Percentiles rank a stretch among this genome's conserved stretches.
These are phyloP conservation scores for Ustilago crameri DNA, from an alignment of 1,284 basidiomycete species.

Conservation along the genomic window DNA sequence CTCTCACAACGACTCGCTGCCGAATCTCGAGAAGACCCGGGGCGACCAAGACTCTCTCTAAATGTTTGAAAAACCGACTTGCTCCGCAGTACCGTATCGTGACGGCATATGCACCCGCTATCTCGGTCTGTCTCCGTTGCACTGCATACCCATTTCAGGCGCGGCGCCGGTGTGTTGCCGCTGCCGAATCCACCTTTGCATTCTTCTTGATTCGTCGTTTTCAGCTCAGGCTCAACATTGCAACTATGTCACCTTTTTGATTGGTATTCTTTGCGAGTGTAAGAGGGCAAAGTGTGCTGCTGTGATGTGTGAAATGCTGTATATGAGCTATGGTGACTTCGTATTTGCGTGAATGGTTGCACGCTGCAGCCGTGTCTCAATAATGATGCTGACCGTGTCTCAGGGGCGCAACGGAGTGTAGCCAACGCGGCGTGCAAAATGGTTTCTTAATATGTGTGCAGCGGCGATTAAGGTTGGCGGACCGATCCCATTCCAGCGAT, in stretches of 20 bases:
- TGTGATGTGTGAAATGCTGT: no score
- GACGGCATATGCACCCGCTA: neutral
- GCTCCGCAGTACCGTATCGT: neutral
- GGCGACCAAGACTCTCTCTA: slow-evolving; percentile 36
- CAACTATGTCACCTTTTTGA: slow-evolving; percentile 1
- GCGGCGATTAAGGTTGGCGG: no score
- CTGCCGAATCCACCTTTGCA: no score
- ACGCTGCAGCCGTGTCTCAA: no score
- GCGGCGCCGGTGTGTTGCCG: no score
- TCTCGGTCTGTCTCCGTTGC: neutral
- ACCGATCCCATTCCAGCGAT: no score
- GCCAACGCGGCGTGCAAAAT: no score
- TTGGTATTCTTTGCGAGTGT: neutral
- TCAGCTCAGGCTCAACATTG: neutral
- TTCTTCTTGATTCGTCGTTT: neutral
- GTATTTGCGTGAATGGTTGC: neutral
- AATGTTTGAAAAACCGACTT: neutral
- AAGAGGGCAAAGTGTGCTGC: no score
- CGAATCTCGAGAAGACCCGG: slow-evolving; percentile 34
- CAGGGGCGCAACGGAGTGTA: no score
- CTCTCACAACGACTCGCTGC: slow-evolving; percentile 47
- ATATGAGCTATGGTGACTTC: no score
- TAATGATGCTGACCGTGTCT: no score
- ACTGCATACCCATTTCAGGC: neutral
- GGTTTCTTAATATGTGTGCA: no score